Percentiles rank a stretch among this genome's conserved stretches.
phyloP scores from a whole-genome alignment of 495 filamentous ascomycete species.

The Podospora fimiseda region DNA sequence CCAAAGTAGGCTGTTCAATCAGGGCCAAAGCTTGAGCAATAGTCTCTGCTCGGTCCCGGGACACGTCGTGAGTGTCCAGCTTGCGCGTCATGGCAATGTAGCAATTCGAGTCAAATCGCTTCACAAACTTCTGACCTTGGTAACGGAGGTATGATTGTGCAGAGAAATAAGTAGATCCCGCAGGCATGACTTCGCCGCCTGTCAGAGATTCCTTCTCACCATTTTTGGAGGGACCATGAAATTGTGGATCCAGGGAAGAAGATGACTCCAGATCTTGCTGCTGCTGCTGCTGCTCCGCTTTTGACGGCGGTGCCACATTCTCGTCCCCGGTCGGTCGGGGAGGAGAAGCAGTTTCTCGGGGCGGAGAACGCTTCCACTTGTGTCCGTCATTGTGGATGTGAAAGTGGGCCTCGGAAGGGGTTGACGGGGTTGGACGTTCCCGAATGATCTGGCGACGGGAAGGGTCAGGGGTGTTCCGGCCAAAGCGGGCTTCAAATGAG shows the following conservation, averaged over 20 bases:
- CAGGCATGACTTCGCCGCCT: constrained; percentile 40
- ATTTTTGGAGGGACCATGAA: constrained; percentile 53
- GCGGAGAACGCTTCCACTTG: constrained; percentile 39
- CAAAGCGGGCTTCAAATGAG: constrained; percentile 93
- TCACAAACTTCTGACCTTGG: constrained; percentile 93
- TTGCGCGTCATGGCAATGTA: constrained; percentile 99
- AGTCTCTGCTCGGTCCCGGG: constrained; percentile 57
- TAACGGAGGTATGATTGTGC: constrained; percentile 98
- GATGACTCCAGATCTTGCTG: constrained; percentile 5
- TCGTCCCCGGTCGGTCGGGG: constrained; percentile 28
- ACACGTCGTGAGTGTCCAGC: constrained; percentile 96
- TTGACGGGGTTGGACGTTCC: constrained; percentile 53
- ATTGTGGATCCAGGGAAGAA: constrained; percentile 66
- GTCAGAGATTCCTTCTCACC: constrained; percentile 19
- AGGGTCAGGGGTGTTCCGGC: constrained; percentile 83
- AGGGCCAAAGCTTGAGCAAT: constrained; percentile 68
- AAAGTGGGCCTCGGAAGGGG: constrained; percentile 77
- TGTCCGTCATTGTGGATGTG: constrained; percentile 96
- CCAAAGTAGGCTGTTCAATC: constrained; percentile 80
- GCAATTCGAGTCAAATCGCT: constrained; percentile 94
- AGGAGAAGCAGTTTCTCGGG: constrained; percentile 25
- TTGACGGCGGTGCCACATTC: constrained; percentile 18
- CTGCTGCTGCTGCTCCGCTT: neutral
- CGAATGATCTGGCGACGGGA: constrained; percentile 73
- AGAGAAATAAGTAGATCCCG: constrained; percentile 83